Evolutionary conservation across 495 filamentous ascomycete species (phyloP).

Genomic region (Clavariopsis aquatica): DNA sequence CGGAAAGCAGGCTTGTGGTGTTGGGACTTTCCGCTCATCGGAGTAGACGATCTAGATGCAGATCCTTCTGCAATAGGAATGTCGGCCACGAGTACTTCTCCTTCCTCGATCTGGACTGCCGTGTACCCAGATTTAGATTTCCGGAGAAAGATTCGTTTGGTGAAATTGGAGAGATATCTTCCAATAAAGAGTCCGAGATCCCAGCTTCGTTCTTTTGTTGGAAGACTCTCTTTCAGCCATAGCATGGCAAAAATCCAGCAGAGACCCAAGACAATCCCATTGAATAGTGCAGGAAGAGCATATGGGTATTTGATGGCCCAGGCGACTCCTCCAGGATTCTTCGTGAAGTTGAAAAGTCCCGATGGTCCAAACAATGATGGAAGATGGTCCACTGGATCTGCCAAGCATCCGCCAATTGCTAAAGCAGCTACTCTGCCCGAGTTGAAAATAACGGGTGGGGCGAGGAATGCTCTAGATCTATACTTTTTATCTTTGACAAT

Average conservation of each 20-base stretch:
- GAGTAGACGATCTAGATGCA: slow-evolving; percentile 38
- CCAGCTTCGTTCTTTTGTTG: slow-evolving; percentile 60
- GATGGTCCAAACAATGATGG: slow-evolving; percentile 61
- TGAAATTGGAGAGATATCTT: slow-evolving; percentile 44
- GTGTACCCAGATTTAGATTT: slow-evolving; percentile 28
- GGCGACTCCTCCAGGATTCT: slow-evolving; percentile 61
- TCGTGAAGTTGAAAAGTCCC: slow-evolving; percentile 57
- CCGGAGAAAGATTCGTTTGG: slow-evolving; percentile 35
- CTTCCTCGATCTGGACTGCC: slow-evolving; percentile 28
- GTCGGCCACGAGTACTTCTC: slow-evolving; percentile 8
- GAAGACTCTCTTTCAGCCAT: slow-evolving; percentile 28
- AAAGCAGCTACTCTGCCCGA: slow-evolving; percentile 84
- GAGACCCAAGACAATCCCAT: slow-evolving; percentile 67
- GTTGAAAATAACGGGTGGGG: slow-evolving; percentile 79
- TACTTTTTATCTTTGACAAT: slow-evolving; percentile 63
- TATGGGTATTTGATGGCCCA: slow-evolving; percentile 76
- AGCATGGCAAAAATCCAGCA: slow-evolving; percentile 66
- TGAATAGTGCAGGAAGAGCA: slow-evolving; percentile 74
- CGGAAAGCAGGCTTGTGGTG: slow-evolving; percentile 54
- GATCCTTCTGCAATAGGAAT: slow-evolving; percentile 17
- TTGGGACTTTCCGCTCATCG: slow-evolving; percentile 32
- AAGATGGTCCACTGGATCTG: slow-evolving; percentile 66
- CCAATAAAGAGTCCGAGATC: slow-evolving; percentile 53
- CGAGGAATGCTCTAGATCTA: slow-evolving; percentile 75
- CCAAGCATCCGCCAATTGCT: slow-evolving; percentile 79